A percentile compares a stretch with the other conserved stretches of the same genome.
phyloP scores from a whole-genome alignment of 306 rosid genomes.

The Glycine latifolia region DNA sequence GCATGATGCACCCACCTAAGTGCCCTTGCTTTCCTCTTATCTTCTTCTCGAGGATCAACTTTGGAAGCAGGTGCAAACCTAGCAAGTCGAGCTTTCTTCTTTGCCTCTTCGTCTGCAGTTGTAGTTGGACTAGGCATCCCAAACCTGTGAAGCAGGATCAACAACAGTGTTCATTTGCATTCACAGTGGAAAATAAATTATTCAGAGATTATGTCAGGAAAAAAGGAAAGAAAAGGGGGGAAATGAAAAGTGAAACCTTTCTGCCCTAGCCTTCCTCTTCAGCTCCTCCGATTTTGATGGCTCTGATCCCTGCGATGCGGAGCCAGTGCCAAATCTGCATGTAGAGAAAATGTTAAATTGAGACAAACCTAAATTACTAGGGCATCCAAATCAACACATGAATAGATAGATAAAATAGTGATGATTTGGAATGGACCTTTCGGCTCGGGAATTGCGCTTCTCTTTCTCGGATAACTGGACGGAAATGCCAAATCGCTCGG shows the following conservation, averaged over 20 bases:
- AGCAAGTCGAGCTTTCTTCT: constrained; percentile 90
- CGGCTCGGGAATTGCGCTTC: constrained; percentile 91
- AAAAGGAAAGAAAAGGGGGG: not conserved
- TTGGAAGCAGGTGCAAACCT: constrained; percentile 69
- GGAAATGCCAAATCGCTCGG: constrained; percentile 89
- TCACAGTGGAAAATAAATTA: not conserved
- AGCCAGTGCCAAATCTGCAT: constrained; percentile 71
- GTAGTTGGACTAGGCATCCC: constrained; percentile 64
- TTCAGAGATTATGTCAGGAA: not conserved
- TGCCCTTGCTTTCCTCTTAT: constrained; percentile 83
- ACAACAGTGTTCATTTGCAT: not conserved
- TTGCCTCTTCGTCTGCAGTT: constrained; percentile 65
- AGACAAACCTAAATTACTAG: constrained; percentile 1
- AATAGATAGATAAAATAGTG: too few relatives aligned
- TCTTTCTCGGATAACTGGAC: constrained; percentile 77
- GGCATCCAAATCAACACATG: not conserved
- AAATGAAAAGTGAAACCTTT: constrained; percentile 62
- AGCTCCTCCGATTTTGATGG: constrained; percentile 65
- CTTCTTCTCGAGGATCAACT: constrained; percentile 77
- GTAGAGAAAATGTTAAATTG: not conserved
- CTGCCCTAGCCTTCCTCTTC: constrained; percentile 91
- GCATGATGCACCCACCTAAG: constrained; percentile 66
- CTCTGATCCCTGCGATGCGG: constrained; percentile 57
- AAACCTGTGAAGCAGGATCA: constrained; percentile 63
- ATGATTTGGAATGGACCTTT: constrained; percentile 57